Conservation (phyloP, 441 rosid species). For the Metrosideros polymorpha region DNA sequence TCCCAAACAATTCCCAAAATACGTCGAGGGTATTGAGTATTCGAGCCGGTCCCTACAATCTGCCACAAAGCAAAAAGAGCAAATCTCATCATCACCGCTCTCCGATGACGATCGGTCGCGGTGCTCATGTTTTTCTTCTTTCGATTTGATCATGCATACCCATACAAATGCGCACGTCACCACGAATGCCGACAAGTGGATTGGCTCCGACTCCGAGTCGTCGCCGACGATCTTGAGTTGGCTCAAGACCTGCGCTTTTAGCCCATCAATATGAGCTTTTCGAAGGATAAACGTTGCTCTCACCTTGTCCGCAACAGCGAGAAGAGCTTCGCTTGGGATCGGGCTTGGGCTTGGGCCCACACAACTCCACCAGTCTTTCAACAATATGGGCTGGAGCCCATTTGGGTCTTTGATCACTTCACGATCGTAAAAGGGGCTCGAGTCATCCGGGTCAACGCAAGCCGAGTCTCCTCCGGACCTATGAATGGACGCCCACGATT, state of each 20-base stretch:
- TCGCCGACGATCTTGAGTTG: not conserved
- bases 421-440: not conserved
- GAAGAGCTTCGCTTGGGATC: not conserved
- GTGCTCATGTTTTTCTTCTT: not conserved
- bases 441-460: not conserved
- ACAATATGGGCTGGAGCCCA: not conserved
- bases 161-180: not conserved
- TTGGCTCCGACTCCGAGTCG: not conserved
- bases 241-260: slow-evolving; percentile 11
- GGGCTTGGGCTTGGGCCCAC: not conserved
- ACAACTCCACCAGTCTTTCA: not conserved
- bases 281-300: slow-evolving; percentile 25
- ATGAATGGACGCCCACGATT: slow-evolving; percentile 2
- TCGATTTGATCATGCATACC: not conserved
- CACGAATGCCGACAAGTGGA: not conserved
- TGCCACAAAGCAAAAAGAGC: slow-evolving; percentile 2
- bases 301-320: not conserved
- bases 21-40: slow-evolving; percentile 8
- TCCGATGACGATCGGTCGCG: not conserved
- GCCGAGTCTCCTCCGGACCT: not conserved
- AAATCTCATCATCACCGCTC: not conserved
- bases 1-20: slow-evolving; percentile 30
- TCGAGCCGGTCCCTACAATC: slow-evolving; percentile 18
- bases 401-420: not conserved
- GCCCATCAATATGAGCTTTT: slow-evolving; percentile 9